Percentiles rank a stretch among this genome's conserved stretches.
These are phyloP conservation scores for Nitzschia sp. DNA, from an alignment of 108 stramenopile genomes.

Conservation along the genomic window DNA sequence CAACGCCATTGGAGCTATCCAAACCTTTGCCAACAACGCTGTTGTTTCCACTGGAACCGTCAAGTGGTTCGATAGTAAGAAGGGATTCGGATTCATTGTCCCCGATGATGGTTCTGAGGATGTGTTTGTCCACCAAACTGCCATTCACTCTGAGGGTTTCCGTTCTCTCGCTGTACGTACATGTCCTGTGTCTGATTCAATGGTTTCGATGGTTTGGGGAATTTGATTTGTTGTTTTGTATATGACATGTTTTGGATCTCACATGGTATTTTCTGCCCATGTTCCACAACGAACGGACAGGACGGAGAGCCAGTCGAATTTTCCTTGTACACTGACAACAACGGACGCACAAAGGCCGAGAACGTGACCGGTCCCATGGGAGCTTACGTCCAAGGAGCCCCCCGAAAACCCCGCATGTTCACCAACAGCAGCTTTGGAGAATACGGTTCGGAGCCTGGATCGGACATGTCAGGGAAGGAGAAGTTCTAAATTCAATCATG, in stretches of 20 bases:
- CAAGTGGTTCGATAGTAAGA: constrained; percentile 83
- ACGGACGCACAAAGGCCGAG: constrained; percentile 61
- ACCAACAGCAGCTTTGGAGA: constrained; percentile 22
- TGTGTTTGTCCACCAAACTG: constrained; percentile 73
- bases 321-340: constrained; percentile 35
- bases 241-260: constrained; percentile 2
- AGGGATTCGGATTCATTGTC: constrained; percentile 84
- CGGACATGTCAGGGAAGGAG: neutral
- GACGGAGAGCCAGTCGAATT: constrained; percentile 69
- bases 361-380: constrained; percentile 92
- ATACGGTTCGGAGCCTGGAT: constrained; percentile 5
- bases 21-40: constrained; percentile 2
- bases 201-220: neutral
- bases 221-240: neutral
- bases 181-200: neutral
- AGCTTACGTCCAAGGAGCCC: constrained; percentile 63
- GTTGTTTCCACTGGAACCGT: constrained; percentile 52
- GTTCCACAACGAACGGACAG: constrained; percentile 5
- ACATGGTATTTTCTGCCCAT: neutral
- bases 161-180: constrained; percentile 57
- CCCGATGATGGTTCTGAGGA: constrained; percentile 63
- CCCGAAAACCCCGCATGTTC: constrained; percentile 19
- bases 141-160: constrained; percentile 66
- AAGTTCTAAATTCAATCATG: neutral
- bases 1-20: constrained; percentile 1